These are phyloP conservation scores for Stereum hirsutum DNA, from an alignment of 1,284 basidiomycete genomes.

Conservation along the genomic window DNA sequence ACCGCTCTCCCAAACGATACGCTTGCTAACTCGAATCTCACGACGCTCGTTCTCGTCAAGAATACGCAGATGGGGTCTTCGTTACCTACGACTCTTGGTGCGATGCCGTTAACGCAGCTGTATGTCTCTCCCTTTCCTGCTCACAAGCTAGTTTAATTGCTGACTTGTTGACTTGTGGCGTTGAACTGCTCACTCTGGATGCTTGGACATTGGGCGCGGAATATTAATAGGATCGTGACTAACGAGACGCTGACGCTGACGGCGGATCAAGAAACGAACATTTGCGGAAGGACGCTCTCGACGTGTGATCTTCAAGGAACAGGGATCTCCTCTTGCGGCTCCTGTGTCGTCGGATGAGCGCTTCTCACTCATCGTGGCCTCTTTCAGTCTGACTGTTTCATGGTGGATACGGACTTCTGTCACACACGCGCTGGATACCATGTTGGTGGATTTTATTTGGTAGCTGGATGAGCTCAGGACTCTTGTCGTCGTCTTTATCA, in stretches of 20 bases:
- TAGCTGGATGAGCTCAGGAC: too few species aligned
- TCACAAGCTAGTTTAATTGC: background rate
- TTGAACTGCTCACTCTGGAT: too few species aligned
- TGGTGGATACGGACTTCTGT: too few species aligned
- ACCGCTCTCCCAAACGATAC: constrained; percentile 27
- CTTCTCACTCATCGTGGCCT: too few species aligned
- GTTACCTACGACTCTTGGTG: constrained; percentile 28
- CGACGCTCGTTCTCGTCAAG: constrained; percentile 30
- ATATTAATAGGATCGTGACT: constrained; percentile 22
- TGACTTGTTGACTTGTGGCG: constrained; percentile 2
- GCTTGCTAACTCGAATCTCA: constrained; percentile 26
- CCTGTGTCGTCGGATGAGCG: constrained; percentile 11
- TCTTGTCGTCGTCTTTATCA: too few species aligned
- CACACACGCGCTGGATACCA: too few species aligned
- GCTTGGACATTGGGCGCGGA: background rate
- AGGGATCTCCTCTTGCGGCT: constrained; percentile 11
- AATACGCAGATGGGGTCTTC: constrained; percentile 35
- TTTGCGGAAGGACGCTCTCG: constrained; percentile 18
- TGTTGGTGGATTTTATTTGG: too few species aligned
- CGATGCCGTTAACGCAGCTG: constrained; percentile 30
- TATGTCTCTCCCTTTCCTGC: constrained; percentile 17
- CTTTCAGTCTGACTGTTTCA: too few species aligned
- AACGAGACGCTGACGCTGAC: constrained; percentile 23
- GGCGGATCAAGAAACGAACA: constrained; percentile 17
- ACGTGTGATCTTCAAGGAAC: constrained; percentile 23